A percentile compares a stretch with the other conserved stretches of the same genome.
Conservation (phyloP, 306 rosid genomes). For the Inga laurina region DNA sequence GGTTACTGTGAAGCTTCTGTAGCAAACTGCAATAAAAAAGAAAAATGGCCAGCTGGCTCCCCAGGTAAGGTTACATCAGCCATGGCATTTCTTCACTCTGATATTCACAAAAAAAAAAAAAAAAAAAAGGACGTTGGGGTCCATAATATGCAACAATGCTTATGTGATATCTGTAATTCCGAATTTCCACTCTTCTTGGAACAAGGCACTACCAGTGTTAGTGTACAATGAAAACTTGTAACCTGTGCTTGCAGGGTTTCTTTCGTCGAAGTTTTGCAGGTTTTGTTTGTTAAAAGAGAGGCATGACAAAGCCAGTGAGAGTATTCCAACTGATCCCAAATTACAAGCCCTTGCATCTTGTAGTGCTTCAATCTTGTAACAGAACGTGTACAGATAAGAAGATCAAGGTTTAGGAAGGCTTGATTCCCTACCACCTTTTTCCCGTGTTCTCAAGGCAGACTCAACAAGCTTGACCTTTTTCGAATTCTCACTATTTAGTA, state of each 20-base stretch:
- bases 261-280: not conserved
- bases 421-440: constrained; percentile 39
- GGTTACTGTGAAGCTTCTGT: not conserved
- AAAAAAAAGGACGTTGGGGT: not conserved
- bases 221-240: not conserved
- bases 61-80: not conserved
- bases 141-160: not conserved
- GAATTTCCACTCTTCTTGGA: not conserved
- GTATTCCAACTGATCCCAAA: not conserved
- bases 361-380: not conserved
- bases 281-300: not conserved
- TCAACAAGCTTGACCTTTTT: constrained; percentile 61
- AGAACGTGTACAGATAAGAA: not conserved
- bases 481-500: constrained; percentile 54
- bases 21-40: not conserved
- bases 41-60: not conserved
- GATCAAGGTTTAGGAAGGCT: not conserved
- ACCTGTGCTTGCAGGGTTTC: not conserved
- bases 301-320: not conserved
- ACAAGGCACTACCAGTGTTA: not conserved
- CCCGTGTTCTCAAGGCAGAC: constrained; percentile 44
- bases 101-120: no score
- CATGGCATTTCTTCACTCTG: not conserved
- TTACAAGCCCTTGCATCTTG: not conserved
- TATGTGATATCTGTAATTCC: not conserved